Evolutionary conservation across 352 stramenopile genomes (phyloP), one percentile per base, ranked within the genome.

Genomic region (Plasmopara viticola): DNA sequence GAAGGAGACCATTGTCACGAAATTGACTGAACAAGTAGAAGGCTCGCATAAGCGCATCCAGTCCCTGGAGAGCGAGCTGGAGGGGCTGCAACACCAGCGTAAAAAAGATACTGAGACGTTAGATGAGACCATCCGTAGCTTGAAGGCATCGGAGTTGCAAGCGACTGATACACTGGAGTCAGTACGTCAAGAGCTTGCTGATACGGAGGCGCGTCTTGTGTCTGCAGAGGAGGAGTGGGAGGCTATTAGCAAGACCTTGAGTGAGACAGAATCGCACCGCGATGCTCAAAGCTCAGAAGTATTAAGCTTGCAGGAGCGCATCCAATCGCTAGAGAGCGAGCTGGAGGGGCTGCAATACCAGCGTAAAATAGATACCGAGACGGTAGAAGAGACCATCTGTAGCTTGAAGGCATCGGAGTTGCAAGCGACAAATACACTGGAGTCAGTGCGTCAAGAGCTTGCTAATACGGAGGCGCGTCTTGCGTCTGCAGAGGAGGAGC

Each of bases 141-240:
- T 12, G 56, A 67, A 58, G 43, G 53, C 51, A 29, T 61, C 48
- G 39, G 52, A 54, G 38, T 40, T 18, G 25, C 42, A 58, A 44
- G 46, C 30, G 15, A 29, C 13, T 39, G 49, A 63, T 40, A 47
- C 47, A 9, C 50, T 65, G 14, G 53, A 68, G 37, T 40, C 41
- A 25, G 61, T 50, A 35, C 62, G 59, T 40, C 45, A 67, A 46
- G 45, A 67, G 46, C 28, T 67, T 38, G 49, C 25, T 17, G 60
- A 67, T 35, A 53, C 50, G 8, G 50, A 67, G 30, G 40, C 49
- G 14, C 56, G 58, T 29, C 34, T 44, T n/a, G 45, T 39, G 4
- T 57, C 45, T 30, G 44, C 48, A 4, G 58, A 61, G 48, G 52
- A 61, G 46, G 58, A 66, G n/a, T 48, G 42, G 14, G 53, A 60